Percentiles rank a stretch among this genome's conserved stretches.
phyloP scores from a whole-genome alignment of 371 early-diverging fungal genomes.

The Dichotomocladium elegans region DNA sequence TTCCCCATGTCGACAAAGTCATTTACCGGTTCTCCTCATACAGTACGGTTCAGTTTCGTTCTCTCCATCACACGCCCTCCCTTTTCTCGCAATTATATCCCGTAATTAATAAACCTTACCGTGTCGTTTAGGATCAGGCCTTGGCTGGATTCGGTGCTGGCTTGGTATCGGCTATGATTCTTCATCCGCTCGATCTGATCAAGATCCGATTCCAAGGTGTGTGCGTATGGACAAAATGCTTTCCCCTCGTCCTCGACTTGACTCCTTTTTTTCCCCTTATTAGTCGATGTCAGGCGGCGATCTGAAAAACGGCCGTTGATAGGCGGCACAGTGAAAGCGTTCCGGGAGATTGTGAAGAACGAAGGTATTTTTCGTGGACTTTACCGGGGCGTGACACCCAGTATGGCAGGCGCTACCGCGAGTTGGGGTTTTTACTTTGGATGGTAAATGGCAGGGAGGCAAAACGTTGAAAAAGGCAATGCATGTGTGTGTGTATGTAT shows the following conservation, averaged over 20 bases:
- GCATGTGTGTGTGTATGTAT: too few relatives aligned
- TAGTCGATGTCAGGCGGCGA: constrained; percentile 49
- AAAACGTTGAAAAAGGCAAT: background rate
- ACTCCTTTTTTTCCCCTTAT: too few relatives aligned
- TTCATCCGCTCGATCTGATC: constrained; percentile 92
- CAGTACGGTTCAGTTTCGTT: constrained; percentile 6
- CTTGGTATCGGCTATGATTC: constrained; percentile 70
- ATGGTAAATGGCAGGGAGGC: constrained; percentile 54
- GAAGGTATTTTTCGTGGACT: constrained; percentile 69
- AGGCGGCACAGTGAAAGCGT: constrained; percentile 69
- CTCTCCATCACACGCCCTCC: too few relatives aligned
- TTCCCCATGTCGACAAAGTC: too few relatives aligned
- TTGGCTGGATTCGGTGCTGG: constrained; percentile 89
- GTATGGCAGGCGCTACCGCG: constrained; percentile 86
- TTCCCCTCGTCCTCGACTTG: too few relatives aligned
- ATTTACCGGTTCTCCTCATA: constrained; percentile 19
- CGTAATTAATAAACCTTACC: background rate
- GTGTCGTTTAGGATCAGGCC: constrained; percentile 80
- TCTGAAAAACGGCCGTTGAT: constrained; percentile 42
- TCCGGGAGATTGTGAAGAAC: constrained; percentile 48
- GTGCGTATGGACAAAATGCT: too few relatives aligned
- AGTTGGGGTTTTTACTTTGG: constrained; percentile 97
- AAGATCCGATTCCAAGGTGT: constrained; percentile 90
- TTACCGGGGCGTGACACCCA: constrained; percentile 88
- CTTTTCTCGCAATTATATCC: background rate